A percentile compares a stretch with the other conserved stretches of the same genome.
Conservation (phyloP, 1,284 basidiomycete species). For the Cronartium quercuum region DNA sequence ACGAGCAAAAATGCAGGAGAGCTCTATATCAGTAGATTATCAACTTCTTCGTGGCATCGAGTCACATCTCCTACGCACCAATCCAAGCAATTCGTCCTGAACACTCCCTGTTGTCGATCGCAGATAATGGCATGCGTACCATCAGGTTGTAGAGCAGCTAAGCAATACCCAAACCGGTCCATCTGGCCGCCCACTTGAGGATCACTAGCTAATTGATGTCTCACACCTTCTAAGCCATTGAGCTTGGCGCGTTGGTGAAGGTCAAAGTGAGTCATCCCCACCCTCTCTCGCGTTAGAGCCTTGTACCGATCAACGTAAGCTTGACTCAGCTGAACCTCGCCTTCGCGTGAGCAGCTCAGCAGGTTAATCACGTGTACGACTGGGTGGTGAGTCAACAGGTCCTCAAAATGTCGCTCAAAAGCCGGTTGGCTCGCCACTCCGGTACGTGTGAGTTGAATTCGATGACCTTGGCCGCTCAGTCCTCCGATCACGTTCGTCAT, state of each 20-base stretch:
- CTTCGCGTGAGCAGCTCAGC: constrained; percentile 56
- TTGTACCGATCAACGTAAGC: constrained; percentile 72
- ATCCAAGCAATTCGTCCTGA: constrained; percentile 91
- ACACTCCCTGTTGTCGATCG: constrained; percentile 77
- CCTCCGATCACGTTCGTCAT: constrained; percentile 57
- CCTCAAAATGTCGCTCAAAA: constrained; percentile 48
- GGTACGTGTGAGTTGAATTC: constrained; percentile 44
- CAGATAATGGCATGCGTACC: constrained; percentile 60
- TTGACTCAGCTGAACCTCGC: constrained; percentile 73
- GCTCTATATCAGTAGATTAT: constrained; percentile 38
- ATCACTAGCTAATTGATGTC: constrained; percentile 60
- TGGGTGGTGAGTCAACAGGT: constrained; percentile 46
- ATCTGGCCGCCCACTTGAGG: constrained; percentile 59
- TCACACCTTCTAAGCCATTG: constrained; percentile 81
- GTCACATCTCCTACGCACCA: constrained; percentile 58
- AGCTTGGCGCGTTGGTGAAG: constrained; percentile 77
- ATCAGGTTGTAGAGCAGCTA: constrained; percentile 59
- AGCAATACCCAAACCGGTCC: constrained; percentile 71
- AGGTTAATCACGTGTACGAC: constrained; percentile 47
- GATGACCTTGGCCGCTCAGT: constrained; percentile 47
- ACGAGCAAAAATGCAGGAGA: background rate
- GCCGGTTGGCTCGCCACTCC: constrained; percentile 46
- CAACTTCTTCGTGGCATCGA: constrained; percentile 18
- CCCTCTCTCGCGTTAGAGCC: constrained; percentile 56
- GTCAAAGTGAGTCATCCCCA: constrained; percentile 76